A percentile compares a stretch with the other conserved stretches of the same genome.
These are phyloP conservation scores for Fusarium bactridioides DNA, from an alignment of 2,329 filamentous ascomycete genomes.

Conservation along the genomic window DNA sequence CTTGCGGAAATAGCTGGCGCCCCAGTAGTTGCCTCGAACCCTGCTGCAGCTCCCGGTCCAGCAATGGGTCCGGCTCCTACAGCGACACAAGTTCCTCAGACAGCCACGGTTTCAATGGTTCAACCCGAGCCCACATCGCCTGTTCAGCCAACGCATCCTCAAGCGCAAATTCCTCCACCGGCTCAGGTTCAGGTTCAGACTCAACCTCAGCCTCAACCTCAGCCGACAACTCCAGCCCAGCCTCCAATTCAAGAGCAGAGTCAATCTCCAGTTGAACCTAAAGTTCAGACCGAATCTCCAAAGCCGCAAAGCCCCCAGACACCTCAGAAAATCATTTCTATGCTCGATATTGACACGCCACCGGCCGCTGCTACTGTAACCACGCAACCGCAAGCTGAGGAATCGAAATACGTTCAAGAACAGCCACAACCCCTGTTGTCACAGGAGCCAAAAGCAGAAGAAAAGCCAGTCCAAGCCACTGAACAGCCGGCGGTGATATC, in stretches of 20 bases:
- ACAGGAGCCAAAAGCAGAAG: slow-evolving; percentile 4
- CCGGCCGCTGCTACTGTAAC: neutral
- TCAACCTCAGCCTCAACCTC: neutral
- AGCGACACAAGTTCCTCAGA: slow-evolving; percentile 3
- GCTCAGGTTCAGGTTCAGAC: neutral
- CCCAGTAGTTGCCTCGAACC: slow-evolving; percentile 7
- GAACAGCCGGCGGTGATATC: slow-evolving; percentile 4
- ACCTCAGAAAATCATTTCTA: slow-evolving; percentile 23
- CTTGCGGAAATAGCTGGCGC: slow-evolving; percentile 15
- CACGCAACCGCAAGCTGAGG: slow-evolving; percentile 10
- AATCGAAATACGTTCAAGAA: neutral
- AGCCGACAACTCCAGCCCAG: slow-evolving; percentile 1
- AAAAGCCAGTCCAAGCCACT: neutral
- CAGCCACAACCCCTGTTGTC: neutral
- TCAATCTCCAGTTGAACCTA: neutral
- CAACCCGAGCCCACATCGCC: slow-evolving; percentile 12
- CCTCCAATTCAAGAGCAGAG: neutral
- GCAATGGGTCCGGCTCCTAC: neutral
- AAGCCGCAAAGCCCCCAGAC: neutral
- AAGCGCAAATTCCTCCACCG: neutral
- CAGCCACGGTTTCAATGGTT: slow-evolving; percentile 17
- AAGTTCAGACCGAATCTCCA: neutral
- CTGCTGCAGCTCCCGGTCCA: slow-evolving; percentile 1
- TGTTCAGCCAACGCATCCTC: neutral
- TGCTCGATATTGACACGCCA: slow-evolving; percentile 19